These are phyloP conservation scores for Fusarium tanahbumbuense DNA, from an alignment of 2,329 filamentous ascomycete genomes.

Conservation along the genomic window DNA sequence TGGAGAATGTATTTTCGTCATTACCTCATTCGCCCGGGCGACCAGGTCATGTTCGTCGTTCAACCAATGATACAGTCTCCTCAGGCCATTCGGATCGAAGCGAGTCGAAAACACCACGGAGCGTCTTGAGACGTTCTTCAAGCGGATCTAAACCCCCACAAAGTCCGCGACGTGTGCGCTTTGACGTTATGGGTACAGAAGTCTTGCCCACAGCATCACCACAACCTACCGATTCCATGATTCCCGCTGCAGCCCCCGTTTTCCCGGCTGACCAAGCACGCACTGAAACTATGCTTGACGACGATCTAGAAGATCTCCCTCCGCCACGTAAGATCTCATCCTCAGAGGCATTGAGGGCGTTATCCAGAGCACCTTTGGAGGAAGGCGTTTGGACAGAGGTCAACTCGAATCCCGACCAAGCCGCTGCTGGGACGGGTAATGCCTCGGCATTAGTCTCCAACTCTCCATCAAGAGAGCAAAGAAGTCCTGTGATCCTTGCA, in stretches of 20 bases:
- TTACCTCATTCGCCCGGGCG: conserved; percentile 43
- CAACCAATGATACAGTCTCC: conserved; percentile 61
- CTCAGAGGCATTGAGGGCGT: conserved; percentile 63
- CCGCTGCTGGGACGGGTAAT: conserved; percentile 35
- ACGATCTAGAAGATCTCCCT: conserved; percentile 55
- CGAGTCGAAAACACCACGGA: conserved; percentile 62
- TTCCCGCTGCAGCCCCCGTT: conserved; percentile 44
- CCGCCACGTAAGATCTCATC: conserved; percentile 67
- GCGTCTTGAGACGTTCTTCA: conserved; percentile 68
- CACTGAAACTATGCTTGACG: conserved; percentile 51
- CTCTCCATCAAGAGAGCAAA: conserved; percentile 3
- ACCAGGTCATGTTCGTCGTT: conserved; percentile 53
- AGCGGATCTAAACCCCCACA: conserved; percentile 61
- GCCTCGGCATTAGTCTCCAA: conserved; percentile 15
- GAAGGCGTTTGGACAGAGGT: conserved; percentile 65
- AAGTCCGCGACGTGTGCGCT: conserved; percentile 72
- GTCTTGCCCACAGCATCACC: conserved; percentile 71
- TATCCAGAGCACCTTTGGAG: conserved; percentile 64
- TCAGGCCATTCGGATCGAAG: conserved; percentile 66
- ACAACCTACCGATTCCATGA: conserved; percentile 52
- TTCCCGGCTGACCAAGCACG: conserved; percentile 43
- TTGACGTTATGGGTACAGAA: conserved; percentile 69
- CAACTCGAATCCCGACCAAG: conserved; percentile 50
- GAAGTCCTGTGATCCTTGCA: conserved; percentile 18
- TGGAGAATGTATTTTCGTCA: conserved; percentile 31